These are phyloP conservation scores for Herpetomonas tarakana DNA, from an alignment of 208 protist species.

Conservation along the genomic window DNA sequence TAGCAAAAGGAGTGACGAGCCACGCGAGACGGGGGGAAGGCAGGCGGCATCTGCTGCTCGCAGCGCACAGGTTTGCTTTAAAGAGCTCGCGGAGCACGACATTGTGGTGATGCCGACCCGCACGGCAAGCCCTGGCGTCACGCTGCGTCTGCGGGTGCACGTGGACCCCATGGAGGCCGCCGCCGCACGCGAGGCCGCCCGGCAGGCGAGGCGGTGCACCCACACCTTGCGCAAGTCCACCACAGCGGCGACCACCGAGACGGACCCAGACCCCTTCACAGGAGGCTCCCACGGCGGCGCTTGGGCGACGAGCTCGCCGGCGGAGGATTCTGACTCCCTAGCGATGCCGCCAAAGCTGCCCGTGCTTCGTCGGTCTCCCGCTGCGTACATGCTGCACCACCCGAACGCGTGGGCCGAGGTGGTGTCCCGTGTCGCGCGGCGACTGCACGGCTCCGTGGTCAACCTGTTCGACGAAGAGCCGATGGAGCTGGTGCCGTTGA, in stretches of 20 bases:
- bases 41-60: too few species aligned
- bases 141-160: slow-evolving; percentile 48
- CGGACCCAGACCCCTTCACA: not conserved
- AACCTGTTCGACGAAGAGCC: slow-evolving; percentile 50
- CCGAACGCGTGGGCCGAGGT: slow-evolving; percentile 39
- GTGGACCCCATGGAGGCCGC: slow-evolving; percentile 9
- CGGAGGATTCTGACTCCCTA: too few species aligned
- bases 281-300: not conserved
- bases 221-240: not conserved
- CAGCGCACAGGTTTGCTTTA: not conserved
- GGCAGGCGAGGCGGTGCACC: not conserved
- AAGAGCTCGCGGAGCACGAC: slow-evolving; percentile 41
- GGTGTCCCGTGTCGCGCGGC: slow-evolving; percentile 29
- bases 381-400: not conserved
- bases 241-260: not conserved
- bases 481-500: slow-evolving; percentile 45
- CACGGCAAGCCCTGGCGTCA: slow-evolving; percentile 13
- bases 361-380: not conserved
- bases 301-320: not conserved
- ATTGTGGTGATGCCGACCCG: slow-evolving; percentile 65
- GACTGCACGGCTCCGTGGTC: slow-evolving; percentile 40
- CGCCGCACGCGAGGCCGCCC: not conserved
- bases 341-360: not conserved
- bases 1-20: not conserved
- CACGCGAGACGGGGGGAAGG: not conserved